Base-by-base conservation (phyloP, 306 rosid genomes). In the Luffa acutangula region DNA sequence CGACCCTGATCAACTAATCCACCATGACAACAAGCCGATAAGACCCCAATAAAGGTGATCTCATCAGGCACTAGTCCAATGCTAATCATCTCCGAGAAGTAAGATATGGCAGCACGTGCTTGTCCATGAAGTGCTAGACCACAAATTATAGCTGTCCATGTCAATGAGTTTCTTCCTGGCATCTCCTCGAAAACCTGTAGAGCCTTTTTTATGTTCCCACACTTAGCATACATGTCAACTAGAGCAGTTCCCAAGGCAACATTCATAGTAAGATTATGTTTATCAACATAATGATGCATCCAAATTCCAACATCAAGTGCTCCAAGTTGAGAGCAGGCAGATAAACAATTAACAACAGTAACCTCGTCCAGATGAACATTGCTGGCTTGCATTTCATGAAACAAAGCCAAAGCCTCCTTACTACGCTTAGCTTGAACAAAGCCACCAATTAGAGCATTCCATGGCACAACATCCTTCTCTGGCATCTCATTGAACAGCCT, bases 11-110 rank as follows among this genome's bases (percentile, higher is more conserved):
- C 92, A 76, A 90, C 92, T 86, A 90, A 82, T 34, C 97, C 98
- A 51, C 94, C 96, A 77, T 92, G 97, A 75, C 97, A 90, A 81
- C 97, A 94, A 81, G 96, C 97, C 4, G 97, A 89, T 79, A 92
- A 84, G 80, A 89, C 90, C 80, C 98, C 98, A 43, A 92, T 76
- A 82, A 90, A 91, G 54, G 96, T 90, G 85, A 94, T 86, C 83
- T 94, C 93, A 62, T 94, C 97, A 14, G 98, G 96, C 84, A 82
- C 46, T 76, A 92, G 60, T 51, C 97, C 94, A 41, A 53, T 48
- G 75, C 54, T 60, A 57, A 94, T 86, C 97, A 94, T 92, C 78
- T 87, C 77, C 43, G 77, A 83, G 85, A 93, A 91, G 88, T 86
- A 88, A 77, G 84, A 82, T 80, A 90, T 6, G 79, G 93, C 96